Percentiles rank a stretch among this genome's conserved stretches.
Evolutionary conservation across 2,329 filamentous ascomycete species (phyloP).

Genomic region (Amylocarpus encephaloides): DNA sequence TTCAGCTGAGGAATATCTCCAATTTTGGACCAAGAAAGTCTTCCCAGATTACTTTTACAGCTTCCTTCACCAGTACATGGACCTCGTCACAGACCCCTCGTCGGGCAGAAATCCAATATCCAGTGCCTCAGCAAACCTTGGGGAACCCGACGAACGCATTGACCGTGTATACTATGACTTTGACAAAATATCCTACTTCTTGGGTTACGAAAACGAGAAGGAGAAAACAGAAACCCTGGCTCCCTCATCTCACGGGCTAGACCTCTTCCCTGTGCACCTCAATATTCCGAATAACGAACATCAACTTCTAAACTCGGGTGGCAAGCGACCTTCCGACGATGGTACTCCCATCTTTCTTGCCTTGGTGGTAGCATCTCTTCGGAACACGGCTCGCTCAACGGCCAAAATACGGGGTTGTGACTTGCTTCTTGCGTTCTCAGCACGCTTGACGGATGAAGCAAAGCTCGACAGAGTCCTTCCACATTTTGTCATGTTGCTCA

Average conservation of each 20-base stretch:
- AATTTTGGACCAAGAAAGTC: slow-evolving; percentile 85
- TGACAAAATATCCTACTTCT: slow-evolving; percentile 93
- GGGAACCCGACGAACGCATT: slow-evolving; percentile 88
- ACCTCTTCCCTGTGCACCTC: slow-evolving; percentile 72
- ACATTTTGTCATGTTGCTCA: slow-evolving; percentile 76
- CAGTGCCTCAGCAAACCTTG: slow-evolving; percentile 63
- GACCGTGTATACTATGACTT: slow-evolving; percentile 91
- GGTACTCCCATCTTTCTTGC: slow-evolving; percentile 90
- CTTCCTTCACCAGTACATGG: slow-evolving; percentile 97
- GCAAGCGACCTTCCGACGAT: slow-evolving; percentile 66
- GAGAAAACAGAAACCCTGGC: slow-evolving; percentile 29
- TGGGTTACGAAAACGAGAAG: slow-evolving; percentile 60
- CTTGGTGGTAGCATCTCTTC: slow-evolving; percentile 78
- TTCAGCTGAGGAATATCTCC: slow-evolving; percentile 87
- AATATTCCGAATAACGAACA: slow-evolving; percentile 83
- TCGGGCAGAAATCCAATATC: slow-evolving; percentile 69
- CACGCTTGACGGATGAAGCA: slow-evolving; percentile 87
- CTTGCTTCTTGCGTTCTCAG: slow-evolving; percentile 82
- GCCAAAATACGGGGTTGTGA: slow-evolving; percentile 86
- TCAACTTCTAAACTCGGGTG: slow-evolving; percentile 49
- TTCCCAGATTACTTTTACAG: slow-evolving; percentile 97
- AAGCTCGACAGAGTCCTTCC: slow-evolving; percentile 91
- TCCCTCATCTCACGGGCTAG: slow-evolving; percentile 46
- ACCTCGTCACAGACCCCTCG: slow-evolving; percentile 83
- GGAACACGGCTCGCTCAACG: slow-evolving; percentile 83